Evolutionary conservation across 2,329 filamentous ascomycete species (phyloP).

Genomic region (Beauveria brongniartii): DNA sequence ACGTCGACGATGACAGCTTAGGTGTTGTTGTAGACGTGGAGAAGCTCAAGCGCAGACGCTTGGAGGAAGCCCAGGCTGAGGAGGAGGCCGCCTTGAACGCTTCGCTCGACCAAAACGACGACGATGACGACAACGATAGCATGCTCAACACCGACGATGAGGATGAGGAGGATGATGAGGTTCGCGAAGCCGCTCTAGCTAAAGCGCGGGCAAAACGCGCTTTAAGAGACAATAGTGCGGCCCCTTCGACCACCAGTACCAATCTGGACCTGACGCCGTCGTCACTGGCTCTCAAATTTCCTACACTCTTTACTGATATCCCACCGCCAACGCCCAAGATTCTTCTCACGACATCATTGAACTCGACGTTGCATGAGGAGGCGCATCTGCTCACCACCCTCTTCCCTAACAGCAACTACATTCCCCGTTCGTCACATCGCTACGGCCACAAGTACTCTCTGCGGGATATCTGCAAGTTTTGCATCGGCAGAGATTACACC

Average conservation of each 20-base stretch:
- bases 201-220: constrained; percentile 38
- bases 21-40: constrained; percentile 50
- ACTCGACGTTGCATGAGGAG: constrained; percentile 79
- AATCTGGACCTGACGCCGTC: constrained; percentile 56
- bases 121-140: constrained; percentile 58
- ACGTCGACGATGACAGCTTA: constrained; percentile 55
- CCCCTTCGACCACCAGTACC: constrained; percentile 53
- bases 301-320: constrained; percentile 51
- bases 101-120: constrained; percentile 24
- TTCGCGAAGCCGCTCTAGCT: constrained; percentile 33
- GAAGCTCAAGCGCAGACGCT: constrained; percentile 47
- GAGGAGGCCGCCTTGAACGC: constrained; percentile 40
- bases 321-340: constrained; percentile 66
- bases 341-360: constrained; percentile 83
- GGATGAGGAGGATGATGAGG: constrained; percentile 42
- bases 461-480: constrained; percentile 82
- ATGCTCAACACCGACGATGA: constrained; percentile 65
- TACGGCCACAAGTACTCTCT: constrained; percentile 88
- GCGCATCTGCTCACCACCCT: constrained; percentile 69
- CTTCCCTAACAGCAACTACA: constrained; percentile 82
- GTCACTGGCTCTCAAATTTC: constrained; percentile 53
- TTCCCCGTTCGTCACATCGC: constrained; percentile 74
- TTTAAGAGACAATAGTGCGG: constrained; percentile 40
- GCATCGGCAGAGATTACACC: constrained; percentile 73
- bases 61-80: constrained; percentile 45